Evolutionary conservation across 192 early-diverging fungal genomes (phyloP).

Genomic region (Pilobolus umbonatus): DNA sequence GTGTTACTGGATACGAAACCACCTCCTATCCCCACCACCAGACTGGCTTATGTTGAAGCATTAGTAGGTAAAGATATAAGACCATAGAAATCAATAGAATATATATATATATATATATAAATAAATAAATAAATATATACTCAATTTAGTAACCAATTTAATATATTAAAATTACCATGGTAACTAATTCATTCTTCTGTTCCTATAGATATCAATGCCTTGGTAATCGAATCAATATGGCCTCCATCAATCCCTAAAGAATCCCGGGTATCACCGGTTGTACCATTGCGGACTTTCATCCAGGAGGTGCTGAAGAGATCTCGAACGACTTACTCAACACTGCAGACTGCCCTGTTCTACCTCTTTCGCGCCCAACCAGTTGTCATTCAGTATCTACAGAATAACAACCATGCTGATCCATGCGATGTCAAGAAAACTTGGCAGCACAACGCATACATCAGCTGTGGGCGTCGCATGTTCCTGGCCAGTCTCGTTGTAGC

Average conservation of each 20-base stretch:
- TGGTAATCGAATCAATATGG: slow-evolving; percentile 59
- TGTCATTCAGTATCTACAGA: slow-evolving; percentile 16
- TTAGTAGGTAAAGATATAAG: slow-evolving; percentile 23
- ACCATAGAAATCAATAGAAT: too few species aligned
- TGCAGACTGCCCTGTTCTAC: slow-evolving; percentile 75
- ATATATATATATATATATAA: background rate
- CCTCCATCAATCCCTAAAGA: slow-evolving; percentile 15
- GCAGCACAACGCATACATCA: slow-evolving; percentile 37
- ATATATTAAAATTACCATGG: background rate
- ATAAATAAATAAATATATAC: background rate
- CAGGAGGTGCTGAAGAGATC: slow-evolving; percentile 73
- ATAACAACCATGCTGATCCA: background rate
- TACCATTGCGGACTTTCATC: slow-evolving; percentile 63
- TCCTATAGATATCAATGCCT: slow-evolving; percentile 44
- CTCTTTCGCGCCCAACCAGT: slow-evolving; percentile 44
- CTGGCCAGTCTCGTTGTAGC: slow-evolving; percentile 80
- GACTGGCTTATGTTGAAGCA: slow-evolving; percentile 25
- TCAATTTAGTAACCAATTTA: background rate
- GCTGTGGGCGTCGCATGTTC: slow-evolving; percentile 81
- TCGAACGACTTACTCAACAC: slow-evolving; percentile 69
- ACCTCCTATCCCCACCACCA: background rate
- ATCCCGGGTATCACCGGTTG: slow-evolving; percentile 34
- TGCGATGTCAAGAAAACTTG: background rate
- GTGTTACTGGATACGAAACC: too few species aligned
- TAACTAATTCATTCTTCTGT: slow-evolving; percentile 3